phyloP scores from a whole-genome alignment of 179 eudicot species.

The Camellia oleifera region DNA sequence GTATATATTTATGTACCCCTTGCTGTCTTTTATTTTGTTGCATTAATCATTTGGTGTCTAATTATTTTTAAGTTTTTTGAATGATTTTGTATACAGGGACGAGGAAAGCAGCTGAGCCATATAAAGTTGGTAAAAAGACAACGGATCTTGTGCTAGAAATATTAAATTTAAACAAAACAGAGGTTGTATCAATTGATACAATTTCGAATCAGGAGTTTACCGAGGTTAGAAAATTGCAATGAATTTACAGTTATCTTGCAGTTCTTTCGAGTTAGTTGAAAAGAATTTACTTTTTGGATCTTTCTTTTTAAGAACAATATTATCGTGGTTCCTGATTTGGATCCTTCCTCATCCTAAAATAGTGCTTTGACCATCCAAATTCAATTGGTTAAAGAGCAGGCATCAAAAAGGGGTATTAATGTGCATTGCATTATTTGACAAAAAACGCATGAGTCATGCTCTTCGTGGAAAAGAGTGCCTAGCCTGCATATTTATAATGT shows the following conservation, averaged over 20 bases:
- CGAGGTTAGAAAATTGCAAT: conserved; percentile 52
- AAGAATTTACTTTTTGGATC: background rate
- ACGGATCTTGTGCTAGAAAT: conserved; percentile 85
- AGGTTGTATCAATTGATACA: conserved; percentile 68
- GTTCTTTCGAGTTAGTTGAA: conserved; percentile 10
- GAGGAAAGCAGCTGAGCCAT: conserved; percentile 69
- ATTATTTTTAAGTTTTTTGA: conserved; percentile 13
- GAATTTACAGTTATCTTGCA: background rate
- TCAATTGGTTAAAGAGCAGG: background rate
- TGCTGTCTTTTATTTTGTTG: background rate
- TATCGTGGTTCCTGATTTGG: background rate
- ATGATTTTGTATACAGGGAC: conserved; percentile 60
- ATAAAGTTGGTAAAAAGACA: conserved; percentile 83
- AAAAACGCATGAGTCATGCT: background rate
- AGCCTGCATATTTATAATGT: background rate
- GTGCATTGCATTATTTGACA: background rate
- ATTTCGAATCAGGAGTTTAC: conserved; percentile 96
- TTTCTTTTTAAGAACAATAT: background rate
- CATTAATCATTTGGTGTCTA: conserved; percentile 9
- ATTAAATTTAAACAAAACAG: conserved; percentile 85
- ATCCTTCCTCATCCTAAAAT: background rate
- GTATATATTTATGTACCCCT: conserved; percentile 32
- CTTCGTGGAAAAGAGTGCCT: background rate
- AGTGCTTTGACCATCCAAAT: background rate
- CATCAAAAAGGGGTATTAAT: background rate